Conservation (phyloP, 768 basidiomycete species). For the Gloeopeniophorella convolvens region DNA sequence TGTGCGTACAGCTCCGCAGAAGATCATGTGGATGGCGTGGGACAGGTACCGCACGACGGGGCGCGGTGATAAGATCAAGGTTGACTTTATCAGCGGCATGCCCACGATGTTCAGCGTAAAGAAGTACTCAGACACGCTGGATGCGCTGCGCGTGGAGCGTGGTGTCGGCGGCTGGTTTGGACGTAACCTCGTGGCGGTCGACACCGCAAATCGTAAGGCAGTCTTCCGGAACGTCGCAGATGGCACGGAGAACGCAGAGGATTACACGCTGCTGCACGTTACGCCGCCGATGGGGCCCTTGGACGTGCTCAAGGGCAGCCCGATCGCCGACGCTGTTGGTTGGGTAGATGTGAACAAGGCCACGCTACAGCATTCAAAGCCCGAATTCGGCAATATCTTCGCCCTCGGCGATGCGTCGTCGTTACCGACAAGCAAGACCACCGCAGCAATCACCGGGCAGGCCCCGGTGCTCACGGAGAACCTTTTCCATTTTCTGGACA, state of each 20-base stretch:
- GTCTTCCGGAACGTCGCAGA: constrained; percentile 73
- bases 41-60: constrained; percentile 63
- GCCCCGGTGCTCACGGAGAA: constrained; percentile 90
- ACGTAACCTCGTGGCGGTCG: constrained; percentile 76
- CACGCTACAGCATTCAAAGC: constrained; percentile 81
- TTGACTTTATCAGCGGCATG: constrained; percentile 86
- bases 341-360: constrained; percentile 84
- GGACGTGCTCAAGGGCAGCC: constrained; percentile 69
- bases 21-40: constrained; percentile 98
- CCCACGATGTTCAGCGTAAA: constrained; percentile 96
- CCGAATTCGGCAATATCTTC: constrained; percentile 76
- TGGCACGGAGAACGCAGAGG: constrained; percentile 58
- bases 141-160: constrained; percentile 69
- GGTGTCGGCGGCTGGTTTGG: constrained; percentile 76
- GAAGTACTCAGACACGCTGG: constrained; percentile 87
- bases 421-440: constrained; percentile 93
- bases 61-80: constrained; percentile 47
- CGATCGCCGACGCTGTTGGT: constrained; percentile 73
- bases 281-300: constrained; percentile 91
- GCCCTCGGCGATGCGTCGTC: constrained; percentile 89
- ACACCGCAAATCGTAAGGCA: constrained; percentile 64
- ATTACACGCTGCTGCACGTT: constrained; percentile 81
- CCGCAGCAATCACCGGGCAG: constrained; percentile 88
- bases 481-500: constrained; percentile 66
- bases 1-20: constrained; percentile 71